phyloP scores from a whole-genome alignment of 345 rosid species.

The Gossypium stocksii region DNA sequence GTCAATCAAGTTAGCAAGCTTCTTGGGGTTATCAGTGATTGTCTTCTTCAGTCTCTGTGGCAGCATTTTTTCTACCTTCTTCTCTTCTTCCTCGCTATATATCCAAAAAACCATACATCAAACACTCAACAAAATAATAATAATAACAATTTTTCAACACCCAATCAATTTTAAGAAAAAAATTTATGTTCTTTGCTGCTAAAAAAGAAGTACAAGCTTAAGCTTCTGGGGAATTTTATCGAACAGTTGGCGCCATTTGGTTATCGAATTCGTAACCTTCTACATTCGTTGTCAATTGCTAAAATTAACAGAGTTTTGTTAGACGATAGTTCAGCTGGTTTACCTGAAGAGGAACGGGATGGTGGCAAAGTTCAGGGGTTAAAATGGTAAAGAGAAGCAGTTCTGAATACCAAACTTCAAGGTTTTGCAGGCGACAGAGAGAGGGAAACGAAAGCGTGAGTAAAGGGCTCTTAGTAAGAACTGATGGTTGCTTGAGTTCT shows the following conservation, averaged over 20 bases:
- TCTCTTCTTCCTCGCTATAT: constrained; percentile 4
- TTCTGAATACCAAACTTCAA: not conserved
- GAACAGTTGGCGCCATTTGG: not conserved
- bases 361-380: not conserved
- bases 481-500: not conserved
- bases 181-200: too few species aligned
- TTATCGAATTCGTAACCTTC: not conserved
- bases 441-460: not conserved
- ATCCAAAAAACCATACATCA: not conserved
- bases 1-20: constrained; percentile 76
- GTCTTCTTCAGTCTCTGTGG: constrained; percentile 69
- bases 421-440: not conserved
- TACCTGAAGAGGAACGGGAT: not conserved
- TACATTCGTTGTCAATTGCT: not conserved
- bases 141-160: not conserved
- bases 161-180: not conserved
- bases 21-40: constrained; percentile 69
- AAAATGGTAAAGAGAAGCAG: not conserved
- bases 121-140: not conserved
- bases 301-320: not conserved
- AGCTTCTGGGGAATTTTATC: constrained; percentile 4
- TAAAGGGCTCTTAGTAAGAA: not conserved
- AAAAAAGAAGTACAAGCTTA: not conserved
- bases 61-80: constrained; percentile 42
- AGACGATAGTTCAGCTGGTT: constrained; percentile 2